These are phyloP conservation scores for Psilocybe cubensis DNA, from an alignment of 768 basidiomycete genomes.

Conservation along the genomic window DNA sequence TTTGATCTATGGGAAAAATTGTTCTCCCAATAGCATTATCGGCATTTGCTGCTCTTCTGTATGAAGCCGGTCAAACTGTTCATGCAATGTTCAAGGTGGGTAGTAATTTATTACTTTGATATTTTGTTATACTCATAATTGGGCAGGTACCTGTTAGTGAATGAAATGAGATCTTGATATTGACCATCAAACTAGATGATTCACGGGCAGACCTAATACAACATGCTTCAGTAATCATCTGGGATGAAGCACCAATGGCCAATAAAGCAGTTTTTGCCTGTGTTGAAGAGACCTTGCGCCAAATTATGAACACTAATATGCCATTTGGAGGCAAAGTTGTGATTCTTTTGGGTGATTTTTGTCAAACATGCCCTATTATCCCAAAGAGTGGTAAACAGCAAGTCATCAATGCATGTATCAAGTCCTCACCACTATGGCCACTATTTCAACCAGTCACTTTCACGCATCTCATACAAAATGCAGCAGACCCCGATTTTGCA, in stretches of 20 bases:
- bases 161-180: constrained; percentile 31
- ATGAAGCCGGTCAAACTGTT: constrained; percentile 38
- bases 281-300: constrained; percentile 35
- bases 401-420: constrained; percentile 38
- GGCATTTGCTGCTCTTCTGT: constrained; percentile 42
- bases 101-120: neutral
- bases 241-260: constrained; percentile 49
- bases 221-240: constrained; percentile 32
- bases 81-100: constrained; percentile 42
- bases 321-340: constrained; percentile 42
- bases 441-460: constrained; percentile 29
- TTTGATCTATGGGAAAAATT: constrained; percentile 30
- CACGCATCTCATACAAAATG: constrained; percentile 36
- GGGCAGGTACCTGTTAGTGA: constrained; percentile 36
- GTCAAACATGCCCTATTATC: constrained; percentile 44
- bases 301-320: constrained; percentile 25
- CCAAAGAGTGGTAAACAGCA: constrained; percentile 27
- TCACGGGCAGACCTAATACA: constrained; percentile 35
- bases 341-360: constrained; percentile 41
- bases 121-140: neutral
- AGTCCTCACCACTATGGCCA: constrained; percentile 35
- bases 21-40: constrained; percentile 40
- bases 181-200: constrained; percentile 29
- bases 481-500: constrained; percentile 36
- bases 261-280: constrained; percentile 35